These are phyloP conservation scores for Kodamaea sp. DNA, from an alignment of 1,139 yeast genomes.

Conservation along the genomic window DNA sequence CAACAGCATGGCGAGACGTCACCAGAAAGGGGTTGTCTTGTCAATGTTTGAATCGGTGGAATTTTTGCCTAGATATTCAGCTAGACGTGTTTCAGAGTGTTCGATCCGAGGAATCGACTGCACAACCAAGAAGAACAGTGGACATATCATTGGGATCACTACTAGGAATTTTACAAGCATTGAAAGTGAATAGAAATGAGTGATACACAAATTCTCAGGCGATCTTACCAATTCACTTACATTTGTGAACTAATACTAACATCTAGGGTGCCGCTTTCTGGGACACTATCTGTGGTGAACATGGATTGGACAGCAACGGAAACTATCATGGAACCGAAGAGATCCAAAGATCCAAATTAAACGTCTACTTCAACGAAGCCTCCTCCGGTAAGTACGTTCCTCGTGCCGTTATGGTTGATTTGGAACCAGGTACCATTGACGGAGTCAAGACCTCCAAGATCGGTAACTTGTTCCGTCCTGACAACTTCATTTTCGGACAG, in stretches of 20 bases:
- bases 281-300: conserved; percentile 98
- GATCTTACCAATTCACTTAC: no score
- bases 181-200: no score
- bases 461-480: conserved; percentile 88
- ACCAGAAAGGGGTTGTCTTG: no score
- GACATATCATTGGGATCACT: no score
- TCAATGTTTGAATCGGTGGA: no score
- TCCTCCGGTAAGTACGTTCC: conserved; percentile 86
- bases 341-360: conserved; percentile 59
- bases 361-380: conserved; percentile 59
- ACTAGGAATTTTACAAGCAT: no score
- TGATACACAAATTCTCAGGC: no score
- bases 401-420: conserved; percentile 87
- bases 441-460: conserved; percentile 73
- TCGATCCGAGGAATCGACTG: no score
- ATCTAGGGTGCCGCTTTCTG: conserved; percentile 88
- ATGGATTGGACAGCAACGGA: conserved; percentile 87
- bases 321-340: conserved; percentile 69
- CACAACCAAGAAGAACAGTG: no score
- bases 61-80: no score
- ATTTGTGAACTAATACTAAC: conserved; percentile 28
- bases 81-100: no score
- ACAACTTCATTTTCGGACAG: conserved; percentile 85
- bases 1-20: no score
- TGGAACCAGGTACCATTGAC: conserved; percentile 93